Percentiles rank a stretch among this genome's conserved stretches.
Evolutionary conservation across 2,329 filamentous ascomycete species (phyloP).

Genomic region (Fonsecaea monophora): DNA sequence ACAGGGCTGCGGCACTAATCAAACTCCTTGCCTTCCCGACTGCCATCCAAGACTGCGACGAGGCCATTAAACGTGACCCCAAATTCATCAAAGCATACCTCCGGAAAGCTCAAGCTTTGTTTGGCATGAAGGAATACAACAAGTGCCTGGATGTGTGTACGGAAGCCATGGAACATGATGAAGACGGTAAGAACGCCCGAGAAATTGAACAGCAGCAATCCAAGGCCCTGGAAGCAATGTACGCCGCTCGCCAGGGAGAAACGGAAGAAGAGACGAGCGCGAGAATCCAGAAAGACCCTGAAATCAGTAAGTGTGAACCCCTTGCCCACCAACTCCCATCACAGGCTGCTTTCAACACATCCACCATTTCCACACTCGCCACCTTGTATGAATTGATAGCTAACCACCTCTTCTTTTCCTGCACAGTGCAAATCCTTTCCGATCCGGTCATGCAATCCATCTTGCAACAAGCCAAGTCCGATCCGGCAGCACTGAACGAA

Average conservation of each 20-base stretch:
- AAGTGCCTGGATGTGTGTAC: slow-evolving; percentile 89
- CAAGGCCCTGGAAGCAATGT: slow-evolving; percentile 91
- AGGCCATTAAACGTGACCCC: slow-evolving; percentile 86
- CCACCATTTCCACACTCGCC: neutral
- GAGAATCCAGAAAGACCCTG: slow-evolving; percentile 86
- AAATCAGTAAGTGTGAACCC: slow-evolving; percentile 66
- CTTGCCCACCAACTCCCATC: neutral
- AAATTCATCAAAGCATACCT: slow-evolving; percentile 96
- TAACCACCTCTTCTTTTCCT: slow-evolving; percentile 1
- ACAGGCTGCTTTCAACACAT: neutral
- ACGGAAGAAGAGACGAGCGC: slow-evolving; percentile 94
- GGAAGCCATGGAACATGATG: slow-evolving; percentile 79
- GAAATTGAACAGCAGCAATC: slow-evolving; percentile 95
- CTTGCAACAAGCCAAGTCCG: slow-evolving; percentile 91
- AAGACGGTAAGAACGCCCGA: slow-evolving; percentile 77
- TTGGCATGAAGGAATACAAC: slow-evolving; percentile 98
- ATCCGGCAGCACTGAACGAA: slow-evolving; percentile 90
- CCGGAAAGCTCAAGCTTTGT: slow-evolving; percentile 92
- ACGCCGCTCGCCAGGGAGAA: slow-evolving; percentile 88
- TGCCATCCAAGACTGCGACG: slow-evolving; percentile 89
- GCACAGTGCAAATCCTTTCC: slow-evolving; percentile 63
- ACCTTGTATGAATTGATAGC: neutral
- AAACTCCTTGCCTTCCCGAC: slow-evolving; percentile 96
- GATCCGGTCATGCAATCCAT: slow-evolving; percentile 98
- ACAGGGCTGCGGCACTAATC: slow-evolving; percentile 94